Percentiles rank a stretch among this genome's conserved stretches.
These are phyloP conservation scores for Biscogniauxia mediterranea DNA, from an alignment of 2,329 filamentous ascomycete species.

Conservation along the genomic window DNA sequence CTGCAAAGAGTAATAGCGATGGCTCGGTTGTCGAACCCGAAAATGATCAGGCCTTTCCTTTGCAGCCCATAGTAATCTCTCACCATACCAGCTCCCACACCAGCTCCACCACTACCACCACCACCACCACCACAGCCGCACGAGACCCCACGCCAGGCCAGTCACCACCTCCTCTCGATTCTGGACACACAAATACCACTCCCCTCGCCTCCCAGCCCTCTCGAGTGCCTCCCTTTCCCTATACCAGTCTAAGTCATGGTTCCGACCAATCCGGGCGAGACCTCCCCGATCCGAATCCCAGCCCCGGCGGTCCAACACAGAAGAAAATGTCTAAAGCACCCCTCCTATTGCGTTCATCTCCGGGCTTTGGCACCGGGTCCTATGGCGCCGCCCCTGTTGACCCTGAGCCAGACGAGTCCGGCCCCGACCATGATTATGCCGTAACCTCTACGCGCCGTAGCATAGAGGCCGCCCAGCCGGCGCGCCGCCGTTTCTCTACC, in stretches of 20 bases:
- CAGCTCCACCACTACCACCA: too few relatives aligned
- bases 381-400: slow-evolving; percentile 57
- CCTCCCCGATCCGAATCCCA: slow-evolving; percentile 21
- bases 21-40: slow-evolving; percentile 10
- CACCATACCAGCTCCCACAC: slow-evolving; percentile 12
- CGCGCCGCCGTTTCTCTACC: slow-evolving; percentile 25
- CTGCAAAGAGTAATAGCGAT: slow-evolving; percentile 14
- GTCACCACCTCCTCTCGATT: slow-evolving; percentile 13
- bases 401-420: slow-evolving; percentile 35
- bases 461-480: slow-evolving; percentile 23
- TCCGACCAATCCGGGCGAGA: slow-evolving; percentile 15
- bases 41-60: slow-evolving; percentile 26
- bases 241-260: slow-evolving; percentile 25
- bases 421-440: slow-evolving; percentile 29
- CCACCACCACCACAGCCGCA: slow-evolving; percentile 18
- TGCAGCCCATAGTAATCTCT: slow-evolving; percentile 25
- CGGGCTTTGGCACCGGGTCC: slow-evolving; percentile 58
- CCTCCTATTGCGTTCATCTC: slow-evolving; percentile 58
- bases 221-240: slow-evolving; percentile 18
- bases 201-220: slow-evolving; percentile 9
- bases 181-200: slow-evolving; percentile 16
- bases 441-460: slow-evolving; percentile 21
- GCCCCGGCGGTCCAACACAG: slow-evolving; percentile 16
- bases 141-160: slow-evolving; percentile 19
- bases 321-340: slow-evolving; percentile 47